Conservation (phyloP, 192 early-diverging fungal genomes). For the Coemansia asiatica region DNA sequence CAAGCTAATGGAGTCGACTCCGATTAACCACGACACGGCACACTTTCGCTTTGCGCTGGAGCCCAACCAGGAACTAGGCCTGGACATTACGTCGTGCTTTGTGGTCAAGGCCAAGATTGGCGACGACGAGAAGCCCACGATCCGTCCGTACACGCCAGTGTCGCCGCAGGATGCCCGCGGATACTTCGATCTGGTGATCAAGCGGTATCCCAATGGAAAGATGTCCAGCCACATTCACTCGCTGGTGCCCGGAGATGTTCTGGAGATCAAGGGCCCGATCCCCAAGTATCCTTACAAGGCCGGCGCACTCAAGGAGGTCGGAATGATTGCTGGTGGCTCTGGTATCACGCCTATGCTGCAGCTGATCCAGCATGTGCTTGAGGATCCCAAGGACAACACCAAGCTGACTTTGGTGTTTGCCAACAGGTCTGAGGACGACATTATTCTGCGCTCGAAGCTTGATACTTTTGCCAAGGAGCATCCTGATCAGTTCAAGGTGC, state of each 20-base stretch:
- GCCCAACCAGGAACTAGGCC: slow-evolving; percentile 64
- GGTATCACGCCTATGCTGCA: slow-evolving; percentile 85
- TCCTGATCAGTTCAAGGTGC: slow-evolving; percentile 64
- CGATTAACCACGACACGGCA: slow-evolving; percentile 72
- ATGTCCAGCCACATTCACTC: slow-evolving; percentile 66
- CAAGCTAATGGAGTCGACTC: slow-evolving; percentile 48
- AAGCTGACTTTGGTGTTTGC: slow-evolving; percentile 76
- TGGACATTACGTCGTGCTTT: slow-evolving; percentile 76
- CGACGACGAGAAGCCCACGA: slow-evolving; percentile 64
- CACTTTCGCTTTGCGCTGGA: slow-evolving; percentile 70
- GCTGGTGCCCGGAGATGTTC: slow-evolving; percentile 69
- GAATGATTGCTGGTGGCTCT: slow-evolving; percentile 84
- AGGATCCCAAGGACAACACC: slow-evolving; percentile 66
- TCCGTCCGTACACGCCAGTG: slow-evolving; percentile 85
- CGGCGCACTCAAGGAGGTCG: slow-evolving; percentile 65
- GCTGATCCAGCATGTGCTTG: slow-evolving; percentile 66
- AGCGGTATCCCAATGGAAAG: slow-evolving; percentile 69
- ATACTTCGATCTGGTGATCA: slow-evolving; percentile 79
- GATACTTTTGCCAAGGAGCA: slow-evolving; percentile 61
- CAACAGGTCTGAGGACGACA: slow-evolving; percentile 76
- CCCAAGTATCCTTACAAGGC: slow-evolving; percentile 69
- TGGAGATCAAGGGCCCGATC: slow-evolving; percentile 83
- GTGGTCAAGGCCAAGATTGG: slow-evolving; percentile 65
- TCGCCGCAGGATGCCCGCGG: slow-evolving; percentile 58
- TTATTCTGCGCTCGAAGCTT: slow-evolving; percentile 68